These are phyloP conservation scores for Ustilago vetiveriae DNA, from an alignment of 1,284 basidiomycete species.

Conservation along the genomic window DNA sequence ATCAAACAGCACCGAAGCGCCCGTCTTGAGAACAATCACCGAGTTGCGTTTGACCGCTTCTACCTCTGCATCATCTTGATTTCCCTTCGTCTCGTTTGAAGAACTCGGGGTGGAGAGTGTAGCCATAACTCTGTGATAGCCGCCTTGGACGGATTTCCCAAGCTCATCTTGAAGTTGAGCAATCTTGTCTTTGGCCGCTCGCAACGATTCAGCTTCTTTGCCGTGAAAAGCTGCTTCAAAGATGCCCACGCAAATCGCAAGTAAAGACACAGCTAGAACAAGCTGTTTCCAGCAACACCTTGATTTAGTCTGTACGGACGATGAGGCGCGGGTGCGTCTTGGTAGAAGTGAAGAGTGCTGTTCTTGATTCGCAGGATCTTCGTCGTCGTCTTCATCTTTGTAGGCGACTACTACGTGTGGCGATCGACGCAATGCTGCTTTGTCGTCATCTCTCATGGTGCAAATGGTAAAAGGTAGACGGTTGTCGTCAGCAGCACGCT, in stretches of 20 bases:
- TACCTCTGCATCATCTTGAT: neutral
- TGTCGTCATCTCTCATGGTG: neutral
- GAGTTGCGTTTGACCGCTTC: conserved; percentile 10
- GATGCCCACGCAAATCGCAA: conserved; percentile 12
- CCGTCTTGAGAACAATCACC: conserved; percentile 37
- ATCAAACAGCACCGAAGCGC: conserved; percentile 27
- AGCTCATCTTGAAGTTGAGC: conserved; percentile 12
- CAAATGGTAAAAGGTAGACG: too few species aligned
- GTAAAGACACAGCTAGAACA: conserved; percentile 2
- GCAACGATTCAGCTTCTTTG: conserved; percentile 23
- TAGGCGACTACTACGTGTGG: conserved; percentile 24
- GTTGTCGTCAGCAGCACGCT: too few species aligned
- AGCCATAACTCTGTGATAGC: conserved; percentile 11
- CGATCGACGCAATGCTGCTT: neutral
- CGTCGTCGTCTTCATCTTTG: conserved; percentile 20
- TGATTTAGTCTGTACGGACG: too few species aligned
- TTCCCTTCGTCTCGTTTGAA: too few species aligned
- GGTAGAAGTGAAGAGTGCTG: conserved; percentile 12
- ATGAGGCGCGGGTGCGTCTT: neutral
- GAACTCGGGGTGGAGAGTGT: neutral
- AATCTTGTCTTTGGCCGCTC: conserved; percentile 11
- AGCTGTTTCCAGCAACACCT: conserved; percentile 7
- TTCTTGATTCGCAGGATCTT: neutral
- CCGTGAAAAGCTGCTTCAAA: conserved; percentile 28
- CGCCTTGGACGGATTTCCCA: neutral